Evolutionary conservation across 495 filamentous ascomycete species (phyloP).

Genomic region (Talaromyces liani): DNA sequence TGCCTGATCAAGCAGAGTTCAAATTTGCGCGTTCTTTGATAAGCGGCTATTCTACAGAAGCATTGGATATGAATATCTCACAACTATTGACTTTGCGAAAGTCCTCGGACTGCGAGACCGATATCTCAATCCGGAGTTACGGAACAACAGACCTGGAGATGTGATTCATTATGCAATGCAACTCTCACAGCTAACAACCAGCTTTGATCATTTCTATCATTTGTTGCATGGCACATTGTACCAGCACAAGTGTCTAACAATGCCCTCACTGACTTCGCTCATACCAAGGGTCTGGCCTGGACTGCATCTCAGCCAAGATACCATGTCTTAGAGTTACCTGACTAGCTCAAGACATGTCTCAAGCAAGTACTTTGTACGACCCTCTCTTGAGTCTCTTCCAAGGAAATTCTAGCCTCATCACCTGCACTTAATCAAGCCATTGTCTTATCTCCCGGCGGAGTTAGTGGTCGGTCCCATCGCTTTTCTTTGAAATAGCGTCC

Average conservation of each 20-base stretch:
- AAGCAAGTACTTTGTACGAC: background rate
- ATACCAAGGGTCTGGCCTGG: background rate
- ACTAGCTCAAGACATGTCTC: slow-evolving; percentile 6
- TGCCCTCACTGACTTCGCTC: background rate
- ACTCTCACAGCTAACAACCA: background rate
- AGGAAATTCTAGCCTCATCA: background rate
- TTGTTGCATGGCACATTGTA: background rate
- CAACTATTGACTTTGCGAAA: background rate
- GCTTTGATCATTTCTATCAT: background rate
- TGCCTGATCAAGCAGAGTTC: background rate
- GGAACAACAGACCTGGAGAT: background rate
- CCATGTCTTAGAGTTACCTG: background rate
- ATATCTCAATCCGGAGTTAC: background rate
- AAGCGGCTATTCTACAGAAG: background rate
- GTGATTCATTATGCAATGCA: background rate
- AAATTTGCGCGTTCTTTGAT: background rate
- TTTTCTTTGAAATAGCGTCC: background rate
- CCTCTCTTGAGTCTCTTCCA: background rate
- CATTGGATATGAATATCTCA: background rate
- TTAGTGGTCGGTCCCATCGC: background rate
- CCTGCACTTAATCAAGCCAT: background rate
- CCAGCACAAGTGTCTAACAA: background rate
- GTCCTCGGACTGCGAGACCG: background rate
- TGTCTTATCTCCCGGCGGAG: background rate
- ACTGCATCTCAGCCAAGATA: background rate